Base-by-base conservation (phyloP, 2,329 filamentous ascomycete genomes). In the Coniochaeta ligniaria region DNA sequence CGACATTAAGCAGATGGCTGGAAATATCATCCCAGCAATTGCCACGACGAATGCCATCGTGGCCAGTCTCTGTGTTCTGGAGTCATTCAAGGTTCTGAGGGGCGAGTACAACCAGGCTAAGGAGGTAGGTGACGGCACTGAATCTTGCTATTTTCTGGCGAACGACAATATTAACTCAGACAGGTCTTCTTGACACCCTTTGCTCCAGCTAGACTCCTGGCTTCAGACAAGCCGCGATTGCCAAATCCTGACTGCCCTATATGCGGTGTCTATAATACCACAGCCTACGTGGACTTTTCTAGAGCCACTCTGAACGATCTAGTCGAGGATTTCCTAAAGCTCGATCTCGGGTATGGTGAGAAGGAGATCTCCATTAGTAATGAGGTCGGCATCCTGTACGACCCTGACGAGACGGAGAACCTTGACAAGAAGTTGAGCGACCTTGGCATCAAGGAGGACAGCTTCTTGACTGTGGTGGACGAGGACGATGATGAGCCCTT, bases 1-100 rank as follows among this genome's bases (percentile, higher is more conserved):
- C 70, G 93, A 98, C 71, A 93, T 95, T 69, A 99, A 99, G 77
- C 90, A 99, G 75, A 99, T 98, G 94, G 95, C 95, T 4, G 95
- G 95, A 59, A 99, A 99, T 72, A 99, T 99, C 68, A 99, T 99
- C 63, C 95, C 95, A 1, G 95, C 95, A 1, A 99, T 99, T 71
- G 95, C 95, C 6, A 99, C 95, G 0, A 98, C 95, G 0, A 99
- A 99, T 73, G 95, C 95, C 17, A 96, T 98, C 73, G 94, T 95
- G 1, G 95, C 95, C 17, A 90, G 92, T 14, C 82, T 99, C 11
- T 98, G 93, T 70, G 92, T 98, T 7, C 78, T 99, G 28, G 89
- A 98, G 73, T 88, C 93, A 0, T 95, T 96, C 80, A 98, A 97
- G 73, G 88, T 98, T 26, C 77, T 99, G 61, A 88, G 82, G 69